A percentile compares a stretch with the other conserved stretches of the same genome.
Evolutionary conservation across 805 yeast species (phyloP).

Genomic region (Lipomyces yamadae): DNA sequence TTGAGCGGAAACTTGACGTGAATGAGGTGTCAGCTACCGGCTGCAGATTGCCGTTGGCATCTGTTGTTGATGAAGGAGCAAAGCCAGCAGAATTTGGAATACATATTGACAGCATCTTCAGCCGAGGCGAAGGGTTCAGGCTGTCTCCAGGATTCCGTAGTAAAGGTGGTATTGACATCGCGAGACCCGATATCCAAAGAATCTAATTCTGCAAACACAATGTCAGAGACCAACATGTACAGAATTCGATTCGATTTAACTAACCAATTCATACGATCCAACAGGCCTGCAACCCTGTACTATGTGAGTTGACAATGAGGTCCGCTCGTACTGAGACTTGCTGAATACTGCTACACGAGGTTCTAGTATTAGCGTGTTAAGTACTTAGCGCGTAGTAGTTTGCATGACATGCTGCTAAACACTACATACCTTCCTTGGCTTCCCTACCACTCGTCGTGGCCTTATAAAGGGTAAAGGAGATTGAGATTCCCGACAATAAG

Average conservation of each 20-base stretch:
- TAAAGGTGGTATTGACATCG: conserved; percentile 31
- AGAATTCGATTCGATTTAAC: neutral
- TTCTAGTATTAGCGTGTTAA: neutral
- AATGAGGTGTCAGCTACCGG: conserved; percentile 1
- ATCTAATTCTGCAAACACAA: neutral
- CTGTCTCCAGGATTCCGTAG: conserved; percentile 25
- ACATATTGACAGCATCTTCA: conserved; percentile 29
- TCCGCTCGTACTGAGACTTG: neutral
- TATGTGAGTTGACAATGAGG: neutral
- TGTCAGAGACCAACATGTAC: neutral
- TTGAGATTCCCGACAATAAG: too few species aligned
- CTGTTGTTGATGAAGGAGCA: conserved; percentile 9
- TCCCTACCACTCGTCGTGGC: too few species aligned
- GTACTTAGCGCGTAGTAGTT: neutral
- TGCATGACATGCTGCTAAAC: too few species aligned
- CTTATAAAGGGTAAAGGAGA: too few species aligned
- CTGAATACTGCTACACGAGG: neutral
- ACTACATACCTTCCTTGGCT: too few species aligned
- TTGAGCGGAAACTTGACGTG: neutral
- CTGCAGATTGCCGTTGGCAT: conserved; percentile 9
- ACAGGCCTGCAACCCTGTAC: neutral
- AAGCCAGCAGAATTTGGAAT: conserved; percentile 26
- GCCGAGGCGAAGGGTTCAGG: conserved; percentile 24
- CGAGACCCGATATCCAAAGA: neutral
- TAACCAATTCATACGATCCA: neutral